Base-by-base conservation (phyloP, 768 basidiomycete species). In the Astraeus odoratus region DNA sequence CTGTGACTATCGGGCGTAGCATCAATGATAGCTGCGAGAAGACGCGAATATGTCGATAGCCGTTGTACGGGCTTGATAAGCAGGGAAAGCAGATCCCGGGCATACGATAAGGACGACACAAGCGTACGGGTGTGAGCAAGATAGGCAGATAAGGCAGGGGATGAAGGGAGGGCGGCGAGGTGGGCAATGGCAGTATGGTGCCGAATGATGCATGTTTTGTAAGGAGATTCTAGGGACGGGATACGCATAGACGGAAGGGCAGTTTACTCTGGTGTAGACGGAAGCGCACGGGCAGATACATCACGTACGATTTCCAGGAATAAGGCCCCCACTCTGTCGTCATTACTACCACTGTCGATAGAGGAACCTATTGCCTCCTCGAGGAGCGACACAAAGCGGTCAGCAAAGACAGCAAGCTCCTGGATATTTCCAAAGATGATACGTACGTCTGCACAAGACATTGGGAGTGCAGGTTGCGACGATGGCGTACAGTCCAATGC, bases 31-130 rank as follows among this genome's bases (percentile, higher is more conserved):
- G 86, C 78, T 22, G 68, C 67, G 26, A 99, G 78, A 22, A 99
- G 76, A 7, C 97, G 76, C 0, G 89, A 81, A 58, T 99, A 99
- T 61, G 97, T 98, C 51, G 97, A 80, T 44, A 97, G 75, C 13
- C 95, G 81, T 58, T 98, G 96, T 3, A 99, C 91, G 26, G 96
- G 96, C 65, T 98, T 97, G 65, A 99, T 97, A 48, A 99, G 83
- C 30, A 97, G 77, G 0, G 91, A 92, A 5, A 89, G 74, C 22
- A 99, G 78, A 61, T 99, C 95, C 84, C 91, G 93, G 3, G 91
- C 87, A 56, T 90, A 83, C 0, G 89, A 86, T 9, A 86, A 73
- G 19, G 78, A 75, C 2, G 81, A 76, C 1, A 86, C 83, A 29
- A 85, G 70, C 8, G 69, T 72, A 47, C 78, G 76, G 15, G 85